Evolutionary conservation across 441 rosid species (phyloP), one percentile per base, ranked within the genome.

Genomic region (Arabidopsis hybrid): DNA sequence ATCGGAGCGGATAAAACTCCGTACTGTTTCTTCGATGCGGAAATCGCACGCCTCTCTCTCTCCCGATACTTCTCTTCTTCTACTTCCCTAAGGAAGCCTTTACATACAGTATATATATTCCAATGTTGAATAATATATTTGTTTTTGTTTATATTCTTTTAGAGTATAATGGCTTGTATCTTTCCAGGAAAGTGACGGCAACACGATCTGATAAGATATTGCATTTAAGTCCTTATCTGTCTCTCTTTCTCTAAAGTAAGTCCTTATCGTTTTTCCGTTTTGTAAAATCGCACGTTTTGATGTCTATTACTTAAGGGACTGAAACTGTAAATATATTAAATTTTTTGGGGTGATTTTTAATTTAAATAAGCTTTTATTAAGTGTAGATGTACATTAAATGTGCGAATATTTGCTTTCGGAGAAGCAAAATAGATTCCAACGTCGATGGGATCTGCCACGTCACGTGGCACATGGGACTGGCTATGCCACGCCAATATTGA

Each of bases 371-470:
- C 6, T 61, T 36, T 39, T 65, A 9, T 26, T 34, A 10, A 66
- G 14, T 6, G 36, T 5, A 9, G 9, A 50, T 10, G 55, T 49
- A 45, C 13, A 42, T 45, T 45, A 14, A 59, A 21, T 53, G 75
- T 57, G 52, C 36, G 69, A 31, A 65, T 31, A 16, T 34, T 36
- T 65, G 53, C 51, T 42, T 65, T 47, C 60, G 10, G 35, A 7
- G 73, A 36, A 36, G 63, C 39, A 57, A 55, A 45, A 1, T 8
- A 63, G 57, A 58, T 59, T 71, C 82, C 63, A 59, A 40, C 31
- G 31, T 32, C 2, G 1, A 0, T 63, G 65, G 6, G 56, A 21
- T 8, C n/a, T 7, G 73, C 79, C 89, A 83, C 82, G 85, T 84
- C 47, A 5, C 29, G 4, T 36, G 52, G 57, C 75, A 58, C 71